Evolutionary conservation across 306 rosid species (phyloP), one percentile per base, ranked within the genome.

Genomic region (Cicer bijugum): DNA sequence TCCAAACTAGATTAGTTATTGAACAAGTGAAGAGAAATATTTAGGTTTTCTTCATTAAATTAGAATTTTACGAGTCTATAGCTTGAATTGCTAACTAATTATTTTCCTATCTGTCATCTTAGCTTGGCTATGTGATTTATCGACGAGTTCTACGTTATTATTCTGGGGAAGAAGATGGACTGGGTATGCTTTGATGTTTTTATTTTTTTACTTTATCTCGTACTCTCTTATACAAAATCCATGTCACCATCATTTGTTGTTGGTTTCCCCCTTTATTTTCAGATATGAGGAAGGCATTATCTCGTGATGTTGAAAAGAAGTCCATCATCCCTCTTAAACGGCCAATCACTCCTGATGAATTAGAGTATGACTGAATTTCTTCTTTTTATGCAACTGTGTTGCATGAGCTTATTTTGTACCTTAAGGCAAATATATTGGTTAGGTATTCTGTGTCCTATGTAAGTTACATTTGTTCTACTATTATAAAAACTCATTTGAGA

Each of bases 281-380:
- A 95, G 99, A 95, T 82, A 95, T 95, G 97, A 88, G 99, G 86
- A 92, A 95, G 75, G 99, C 99, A 33, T 89, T 95, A 79, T 90
- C 99, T 9, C 96, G 93, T 55, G 99, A 92, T 75, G 93, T 90
- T 56, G 92, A 90, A 8, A 91, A 88, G 89, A 92, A 92, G 84
- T 95, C 99, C 43, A 68, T 90, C 85, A 86, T 95, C 83, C 97
- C 99, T 44, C 97, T 95, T 69, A 95, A 95, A 80, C 84, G 99
- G 52, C 96, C 99, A 0, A 78, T 95, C 68, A 95, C 99, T 75
- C 97, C 99, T 0, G 97, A 95, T 58, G 99, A 95, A 83, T 85
- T 95, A 78, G 99, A 95, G 86, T 92, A 95, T 75, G 99, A 92
- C 74, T 95, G 84, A 69, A 66, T 56, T 45, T 61, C 68, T 53